Evolutionary conservation across 1,284 basidiomycete species (phyloP).

Genomic region (Boletus semigastroideus): DNA sequence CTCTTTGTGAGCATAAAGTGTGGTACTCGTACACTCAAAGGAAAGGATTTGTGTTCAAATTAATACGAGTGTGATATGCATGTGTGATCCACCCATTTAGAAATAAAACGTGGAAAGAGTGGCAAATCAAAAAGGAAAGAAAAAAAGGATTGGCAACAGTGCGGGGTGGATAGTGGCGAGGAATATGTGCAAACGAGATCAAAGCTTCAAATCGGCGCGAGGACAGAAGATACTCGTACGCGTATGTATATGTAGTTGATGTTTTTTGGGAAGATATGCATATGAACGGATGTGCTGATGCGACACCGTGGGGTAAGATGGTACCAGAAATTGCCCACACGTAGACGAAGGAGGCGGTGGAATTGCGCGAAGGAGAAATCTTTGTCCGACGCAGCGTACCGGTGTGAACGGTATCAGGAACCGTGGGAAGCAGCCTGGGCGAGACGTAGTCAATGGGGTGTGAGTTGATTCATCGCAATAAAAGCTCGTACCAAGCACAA

Average conservation of each 20-base stretch:
- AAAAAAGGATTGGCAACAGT: neutral
- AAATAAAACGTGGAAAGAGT: neutral
- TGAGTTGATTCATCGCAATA: neutral
- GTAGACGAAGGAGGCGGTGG: neutral
- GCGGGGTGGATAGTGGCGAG: neutral
- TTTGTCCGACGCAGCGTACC: neutral
- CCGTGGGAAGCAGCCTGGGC: conserved; percentile 7
- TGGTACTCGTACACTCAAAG: conserved; percentile 13
- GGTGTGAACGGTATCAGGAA: neutral
- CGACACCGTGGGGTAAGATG: neutral
- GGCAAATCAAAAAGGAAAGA: neutral
- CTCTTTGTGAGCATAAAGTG: neutral
- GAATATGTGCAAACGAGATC: conserved; percentile 5
- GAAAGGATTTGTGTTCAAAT: neutral
- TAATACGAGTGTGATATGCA: neutral
- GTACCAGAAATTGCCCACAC: neutral
- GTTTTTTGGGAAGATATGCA: neutral
- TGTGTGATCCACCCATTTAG: neutral
- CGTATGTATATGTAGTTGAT: neutral
- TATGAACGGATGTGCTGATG: conserved; percentile 1
- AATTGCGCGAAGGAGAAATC: neutral
- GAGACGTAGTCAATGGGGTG: conserved; percentile 9
- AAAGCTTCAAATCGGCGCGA: neutral
- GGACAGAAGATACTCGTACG: conserved; percentile 4
- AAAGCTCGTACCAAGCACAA: conserved; percentile 16